Percentiles rank a stretch among this genome's conserved stretches.
These are phyloP conservation scores for Boeremia exigua DNA, from an alignment of 2,329 filamentous ascomycete genomes.

Conservation along the genomic window DNA sequence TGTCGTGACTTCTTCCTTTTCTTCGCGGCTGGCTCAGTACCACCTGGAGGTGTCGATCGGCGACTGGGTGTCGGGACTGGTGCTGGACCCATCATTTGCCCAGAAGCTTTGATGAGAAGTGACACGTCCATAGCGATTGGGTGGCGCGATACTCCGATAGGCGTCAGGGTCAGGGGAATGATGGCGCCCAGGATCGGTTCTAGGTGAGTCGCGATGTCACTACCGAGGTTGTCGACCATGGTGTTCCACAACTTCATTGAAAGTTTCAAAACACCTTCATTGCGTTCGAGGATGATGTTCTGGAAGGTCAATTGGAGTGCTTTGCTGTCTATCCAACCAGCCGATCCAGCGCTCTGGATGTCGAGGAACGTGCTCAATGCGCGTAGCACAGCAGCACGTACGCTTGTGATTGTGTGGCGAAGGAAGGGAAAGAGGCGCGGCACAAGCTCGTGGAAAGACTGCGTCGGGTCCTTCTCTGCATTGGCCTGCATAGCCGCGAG, in stretches of 20 bases:
- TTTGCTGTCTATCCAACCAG: conserved; percentile 91
- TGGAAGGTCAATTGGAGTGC: conserved; percentile 90
- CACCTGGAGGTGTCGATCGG: conserved; percentile 42
- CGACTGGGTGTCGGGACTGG: conserved; percentile 31
- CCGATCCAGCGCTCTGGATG: conserved; percentile 77
- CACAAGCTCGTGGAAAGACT: conserved; percentile 90
- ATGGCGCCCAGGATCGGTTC: conserved; percentile 77
- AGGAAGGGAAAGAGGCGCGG: conserved; percentile 95
- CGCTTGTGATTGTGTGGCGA: conserved; percentile 94
- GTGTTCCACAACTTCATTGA: conserved; percentile 89
- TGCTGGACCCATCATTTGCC: conserved; percentile 73
- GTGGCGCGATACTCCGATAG: conserved; percentile 88
- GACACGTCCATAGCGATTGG: conserved; percentile 90
- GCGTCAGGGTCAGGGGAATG: conserved; percentile 83
- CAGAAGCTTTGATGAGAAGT: conserved; percentile 92
- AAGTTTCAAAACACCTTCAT: conserved; percentile 78
- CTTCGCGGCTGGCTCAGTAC: conserved; percentile 68
- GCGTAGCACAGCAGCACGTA: conserved; percentile 89
- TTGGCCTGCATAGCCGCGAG: conserved; percentile 92
- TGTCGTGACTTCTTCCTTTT: conserved; percentile 83
- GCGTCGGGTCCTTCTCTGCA: conserved; percentile 76
- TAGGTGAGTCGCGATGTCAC: conserved; percentile 75
- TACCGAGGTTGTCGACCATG: conserved; percentile 71
- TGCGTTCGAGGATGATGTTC: conserved; percentile 91
- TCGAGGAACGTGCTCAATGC: conserved; percentile 92